A percentile compares a stretch with the other conserved stretches of the same genome.
These are phyloP conservation scores for Aphanomyces invadans DNA, from an alignment of 352 stramenopile genomes.

Conservation along the genomic window DNA sequence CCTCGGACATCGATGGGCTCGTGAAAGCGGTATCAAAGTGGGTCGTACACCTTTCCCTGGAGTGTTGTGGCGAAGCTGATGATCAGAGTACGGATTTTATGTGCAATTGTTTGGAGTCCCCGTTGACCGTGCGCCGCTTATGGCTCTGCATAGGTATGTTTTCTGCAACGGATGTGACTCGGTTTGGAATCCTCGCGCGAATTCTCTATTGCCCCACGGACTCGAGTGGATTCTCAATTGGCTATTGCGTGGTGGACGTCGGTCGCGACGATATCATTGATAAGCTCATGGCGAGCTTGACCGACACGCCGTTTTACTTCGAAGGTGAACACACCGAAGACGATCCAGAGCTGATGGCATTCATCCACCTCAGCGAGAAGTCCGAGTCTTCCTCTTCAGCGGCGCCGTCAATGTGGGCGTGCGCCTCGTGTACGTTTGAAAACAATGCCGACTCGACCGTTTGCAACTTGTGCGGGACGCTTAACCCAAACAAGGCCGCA, in stretches of 20 bases:
- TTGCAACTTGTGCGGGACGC: constrained; percentile 13
- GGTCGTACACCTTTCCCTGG: constrained; percentile 51
- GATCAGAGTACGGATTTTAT: constrained; percentile 39
- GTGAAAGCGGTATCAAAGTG: constrained; percentile 41
- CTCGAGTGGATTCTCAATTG: constrained; percentile 35
- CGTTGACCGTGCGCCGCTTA: not conserved
- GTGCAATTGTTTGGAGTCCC: not conserved
- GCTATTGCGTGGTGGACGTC: constrained; percentile 62
- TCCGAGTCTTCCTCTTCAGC: constrained; percentile 21
- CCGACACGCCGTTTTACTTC: constrained; percentile 49
- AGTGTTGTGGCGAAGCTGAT: constrained; percentile 69
- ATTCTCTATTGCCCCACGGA: constrained; percentile 56
- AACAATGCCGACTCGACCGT: constrained; percentile 30
- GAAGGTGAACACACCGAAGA: constrained; percentile 41
- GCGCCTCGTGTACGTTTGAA: constrained; percentile 59
- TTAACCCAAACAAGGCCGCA: not conserved
- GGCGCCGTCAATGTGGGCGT: constrained; percentile 42
- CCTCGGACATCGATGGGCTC: constrained; percentile 37
- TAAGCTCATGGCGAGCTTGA: constrained; percentile 39
- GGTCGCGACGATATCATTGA: constrained; percentile 54
- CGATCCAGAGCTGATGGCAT: constrained; percentile 35
- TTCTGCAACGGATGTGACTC: constrained; percentile 50
- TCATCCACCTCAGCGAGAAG: constrained; percentile 29
- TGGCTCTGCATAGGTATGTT: constrained; percentile 30
- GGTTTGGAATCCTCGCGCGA: constrained; percentile 51